Evolutionary conservation across 805 yeast genomes (phyloP).

Genomic region (Suhomyces pyralidae): DNA sequence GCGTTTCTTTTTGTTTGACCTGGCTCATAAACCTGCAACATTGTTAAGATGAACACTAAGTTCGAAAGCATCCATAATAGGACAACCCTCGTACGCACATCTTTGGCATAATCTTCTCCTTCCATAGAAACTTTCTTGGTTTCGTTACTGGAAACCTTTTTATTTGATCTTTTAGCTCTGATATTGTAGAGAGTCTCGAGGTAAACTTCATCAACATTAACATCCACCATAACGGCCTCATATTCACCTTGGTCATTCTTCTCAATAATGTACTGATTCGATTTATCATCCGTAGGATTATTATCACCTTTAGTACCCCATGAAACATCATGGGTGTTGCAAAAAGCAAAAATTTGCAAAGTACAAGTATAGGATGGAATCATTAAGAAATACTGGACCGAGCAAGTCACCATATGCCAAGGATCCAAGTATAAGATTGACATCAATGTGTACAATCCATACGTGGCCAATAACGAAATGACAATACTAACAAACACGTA

Average conservation of each 20-base stretch:
- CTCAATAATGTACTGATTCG: slow-evolving; percentile 78
- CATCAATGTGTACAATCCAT: slow-evolving; percentile 81
- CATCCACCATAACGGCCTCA: slow-evolving; percentile 78
- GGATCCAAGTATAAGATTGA: slow-evolving; percentile 88
- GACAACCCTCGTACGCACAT: slow-evolving; percentile 93
- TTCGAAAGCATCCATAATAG: slow-evolving; percentile 88
- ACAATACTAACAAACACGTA: slow-evolving; percentile 70
- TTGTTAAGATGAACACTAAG: slow-evolving; percentile 77
- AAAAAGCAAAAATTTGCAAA: slow-evolving; percentile 91
- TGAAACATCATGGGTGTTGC: slow-evolving; percentile 96
- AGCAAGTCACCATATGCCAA: slow-evolving; percentile 91
- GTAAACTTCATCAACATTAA: slow-evolving; percentile 81
- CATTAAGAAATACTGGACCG: slow-evolving; percentile 82
- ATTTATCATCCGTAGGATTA: slow-evolving; percentile 55
- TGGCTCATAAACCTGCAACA: slow-evolving; percentile 76
- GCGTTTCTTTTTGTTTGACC: slow-evolving; percentile 58
- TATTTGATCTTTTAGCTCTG: slow-evolving; percentile 65
- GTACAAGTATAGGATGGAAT: slow-evolving; percentile 91
- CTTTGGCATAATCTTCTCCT: slow-evolving; percentile 87
- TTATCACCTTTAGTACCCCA: slow-evolving; percentile 99
- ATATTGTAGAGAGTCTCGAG: slow-evolving; percentile 71
- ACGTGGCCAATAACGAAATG: slow-evolving; percentile 83
- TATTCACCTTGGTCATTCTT: slow-evolving; percentile 75
- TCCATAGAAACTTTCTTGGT: slow-evolving; percentile 29
- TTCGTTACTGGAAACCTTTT: slow-evolving; percentile 42